Evolutionary conservation across 208 protist species (phyloP).

Genomic region (Tritrichomonas musculus): DNA sequence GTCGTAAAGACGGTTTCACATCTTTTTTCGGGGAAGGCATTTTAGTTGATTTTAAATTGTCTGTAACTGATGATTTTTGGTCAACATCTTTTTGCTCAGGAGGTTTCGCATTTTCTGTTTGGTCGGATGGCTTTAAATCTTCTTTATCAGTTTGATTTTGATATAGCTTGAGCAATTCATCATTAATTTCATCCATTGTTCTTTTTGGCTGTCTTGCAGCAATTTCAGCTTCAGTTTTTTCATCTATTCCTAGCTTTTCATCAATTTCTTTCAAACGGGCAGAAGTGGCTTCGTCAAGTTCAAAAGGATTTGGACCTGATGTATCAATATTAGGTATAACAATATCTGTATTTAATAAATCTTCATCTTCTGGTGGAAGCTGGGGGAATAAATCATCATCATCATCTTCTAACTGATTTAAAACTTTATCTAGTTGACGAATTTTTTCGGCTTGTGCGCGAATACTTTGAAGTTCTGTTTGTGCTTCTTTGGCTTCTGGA

Average conservation of each 20-base stretch:
- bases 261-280: conserved; percentile 11
- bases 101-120: too few species aligned
- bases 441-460: conserved; percentile 22
- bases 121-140: neutral
- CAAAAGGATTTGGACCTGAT: conserved; percentile 27
- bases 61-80: too few species aligned
- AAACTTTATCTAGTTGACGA: neutral
- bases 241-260: conserved; percentile 4
- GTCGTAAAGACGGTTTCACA: too few species aligned
- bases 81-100: too few species aligned
- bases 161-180: neutral
- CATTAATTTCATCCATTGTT: neutral
- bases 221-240: neutral
- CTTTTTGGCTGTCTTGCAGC: neutral
- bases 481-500: neutral
- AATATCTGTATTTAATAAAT: neutral
- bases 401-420: neutral
- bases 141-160: neutral
- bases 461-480: neutral
- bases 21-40: too few species aligned
- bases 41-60: too few species aligned
- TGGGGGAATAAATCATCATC: neutral
- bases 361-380: neutral
- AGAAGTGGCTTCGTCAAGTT: neutral
- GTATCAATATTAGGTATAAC: neutral